Percentiles rank a stretch among this genome's conserved stretches.
Conservation (phyloP, 768 basidiomycete genomes). For the Mycena filopes region DNA sequence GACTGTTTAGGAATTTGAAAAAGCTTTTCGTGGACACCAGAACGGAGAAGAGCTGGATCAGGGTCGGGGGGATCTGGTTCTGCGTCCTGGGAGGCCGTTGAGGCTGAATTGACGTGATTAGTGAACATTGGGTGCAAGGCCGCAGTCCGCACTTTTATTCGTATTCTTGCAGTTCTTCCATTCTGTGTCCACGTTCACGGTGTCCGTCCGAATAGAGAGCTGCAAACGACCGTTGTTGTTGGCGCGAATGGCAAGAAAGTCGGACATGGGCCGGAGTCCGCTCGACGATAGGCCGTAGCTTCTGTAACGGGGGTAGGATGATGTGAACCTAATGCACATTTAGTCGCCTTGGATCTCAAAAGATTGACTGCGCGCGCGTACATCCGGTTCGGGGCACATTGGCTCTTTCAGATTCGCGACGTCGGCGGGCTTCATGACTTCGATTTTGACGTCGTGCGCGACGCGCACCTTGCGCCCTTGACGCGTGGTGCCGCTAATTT, state of each 20-base stretch:
- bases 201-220: slow-evolving; percentile 72
- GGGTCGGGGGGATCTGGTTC: slow-evolving; percentile 59
- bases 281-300: slow-evolving; percentile 83
- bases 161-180: slow-evolving; percentile 83
- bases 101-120: slow-evolving; percentile 25
- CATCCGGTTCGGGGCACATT: slow-evolving; percentile 87
- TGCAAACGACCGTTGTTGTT: slow-evolving; percentile 68
- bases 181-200: slow-evolving; percentile 80
- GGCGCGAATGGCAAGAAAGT: slow-evolving; percentile 74
- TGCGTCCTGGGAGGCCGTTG: slow-evolving; percentile 47
- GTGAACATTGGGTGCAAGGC: slow-evolving; percentile 12
- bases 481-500: slow-evolving; percentile 74
- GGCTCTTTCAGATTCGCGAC: slow-evolving; percentile 81
- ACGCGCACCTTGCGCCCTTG: slow-evolving; percentile 73
- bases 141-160: slow-evolving; percentile 50
- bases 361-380: slow-evolving; percentile 47
- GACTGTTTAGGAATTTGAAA: slow-evolving; percentile 82
- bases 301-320: slow-evolving; percentile 76
- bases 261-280: slow-evolving; percentile 76
- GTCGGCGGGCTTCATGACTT: slow-evolving; percentile 81
- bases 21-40: slow-evolving; percentile 80
- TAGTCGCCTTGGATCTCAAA: background rate
- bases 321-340: slow-evolving; percentile 73
- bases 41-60: slow-evolving; percentile 68
- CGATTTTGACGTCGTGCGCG: slow-evolving; percentile 84